Evolutionary conservation across 805 yeast species (phyloP).

Genomic region (Saccharomycopsis sp.): DNA sequence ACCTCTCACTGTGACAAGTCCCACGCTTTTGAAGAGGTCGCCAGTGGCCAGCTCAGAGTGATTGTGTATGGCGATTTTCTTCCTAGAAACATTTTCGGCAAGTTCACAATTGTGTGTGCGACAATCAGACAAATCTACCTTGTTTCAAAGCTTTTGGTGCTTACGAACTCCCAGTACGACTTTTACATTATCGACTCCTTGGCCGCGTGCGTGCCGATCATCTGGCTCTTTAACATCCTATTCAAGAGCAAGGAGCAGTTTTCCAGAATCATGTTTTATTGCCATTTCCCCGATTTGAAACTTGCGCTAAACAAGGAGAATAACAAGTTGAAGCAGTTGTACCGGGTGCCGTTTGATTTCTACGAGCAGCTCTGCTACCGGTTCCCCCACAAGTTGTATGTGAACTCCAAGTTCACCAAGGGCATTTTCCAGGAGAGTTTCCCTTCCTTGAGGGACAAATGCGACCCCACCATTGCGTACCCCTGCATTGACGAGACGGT

Average conservation of each 20-base stretch:
- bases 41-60: constrained; percentile 48
- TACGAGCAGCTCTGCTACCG: constrained; percentile 76
- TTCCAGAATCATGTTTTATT: constrained; percentile 67
- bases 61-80: constrained; percentile 74
- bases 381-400: constrained; percentile 70
- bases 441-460: constrained; percentile 25
- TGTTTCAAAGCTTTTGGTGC: constrained; percentile 35
- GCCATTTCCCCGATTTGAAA: constrained; percentile 92
- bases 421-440: constrained; percentile 61
- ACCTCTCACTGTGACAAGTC: constrained; percentile 84
- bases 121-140: constrained; percentile 73
- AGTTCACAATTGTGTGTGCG: constrained; percentile 74
- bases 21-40: constrained; percentile 90
- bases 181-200: constrained; percentile 81
- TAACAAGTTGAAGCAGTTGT: constrained; percentile 41
- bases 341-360: constrained; percentile 76
- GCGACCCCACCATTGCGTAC: constrained; percentile 30
- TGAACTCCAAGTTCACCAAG: constrained; percentile 80
- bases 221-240: constrained; percentile 31
- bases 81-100: constrained; percentile 62
- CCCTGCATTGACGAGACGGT: constrained; percentile 55
- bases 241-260: constrained; percentile 33
- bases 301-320: constrained; percentile 45
- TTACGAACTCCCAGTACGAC: constrained; percentile 50
- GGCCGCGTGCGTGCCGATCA: constrained; percentile 67